Evolutionary conservation across 75 land plant genomes (phyloP), one percentile per base, ranked within the genome.

Genomic region (Adiantum capillusveneris): DNA sequence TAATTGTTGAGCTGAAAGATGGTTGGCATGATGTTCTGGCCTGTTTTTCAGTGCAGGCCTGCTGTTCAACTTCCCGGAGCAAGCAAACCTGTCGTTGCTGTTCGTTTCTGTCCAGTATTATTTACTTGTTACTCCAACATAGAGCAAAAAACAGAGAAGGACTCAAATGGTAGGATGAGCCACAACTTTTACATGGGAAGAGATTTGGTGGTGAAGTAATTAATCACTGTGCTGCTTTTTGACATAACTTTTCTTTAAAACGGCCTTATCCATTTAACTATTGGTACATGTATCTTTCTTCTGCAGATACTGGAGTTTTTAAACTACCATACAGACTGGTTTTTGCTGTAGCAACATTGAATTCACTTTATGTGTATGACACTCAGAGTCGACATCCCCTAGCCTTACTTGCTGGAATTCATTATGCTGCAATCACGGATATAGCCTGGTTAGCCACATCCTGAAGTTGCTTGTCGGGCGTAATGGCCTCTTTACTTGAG

Each of bases 341-440:
- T 42, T 95, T 95, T 90, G 99, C 96, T 1, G 75, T 90, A 55
- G 99, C 88, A 21, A 84, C 96, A 16, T 74, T 95, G 45, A 80
- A 89, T 61, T 95, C 96, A 16, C 46, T 95, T 17, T 81, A 81
- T 56, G 74, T 95, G 14, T 95, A 95, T 65, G 96, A 95, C 56
- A 90, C 99, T 6, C 86, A 95, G 59, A 75, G 77, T 64, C 53
- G 58, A 56, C 21, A 71, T 3, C 96, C 99, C 14, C 70, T 86
- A 57, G 88, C 84, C 31, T 50, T 95, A 24, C 75, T 86, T 58
- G 91, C 91, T 48, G 99, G 99, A 18, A 74, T 95, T 44, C 99
- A 95, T 58, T 95, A 95, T 78, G 84, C 96, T 57, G 83, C 99
- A 19, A 78, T 95, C 20, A 95, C 99, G 1, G 99, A 95, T 53